These are phyloP conservation scores for Vanderwaltozyma tropicalis DNA, from an alignment of 805 yeast genomes.

Conservation along the genomic window DNA sequence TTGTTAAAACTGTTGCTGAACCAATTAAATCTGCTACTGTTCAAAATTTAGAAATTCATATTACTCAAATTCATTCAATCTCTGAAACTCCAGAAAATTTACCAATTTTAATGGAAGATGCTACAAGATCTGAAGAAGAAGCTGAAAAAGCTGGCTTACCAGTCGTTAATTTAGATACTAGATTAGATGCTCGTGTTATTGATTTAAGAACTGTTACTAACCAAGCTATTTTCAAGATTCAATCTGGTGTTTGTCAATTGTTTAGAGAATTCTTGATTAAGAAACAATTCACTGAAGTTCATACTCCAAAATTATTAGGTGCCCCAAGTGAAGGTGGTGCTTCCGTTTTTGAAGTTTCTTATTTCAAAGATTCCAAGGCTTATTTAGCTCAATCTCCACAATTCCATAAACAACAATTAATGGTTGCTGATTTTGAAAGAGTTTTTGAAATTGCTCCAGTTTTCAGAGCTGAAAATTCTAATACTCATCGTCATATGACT, in stretches of 20 bases:
- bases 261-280: constrained; percentile 77
- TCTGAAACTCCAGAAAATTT: constrained; percentile 85
- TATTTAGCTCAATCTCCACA: constrained; percentile 97
- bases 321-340: constrained; percentile 98
- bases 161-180: constrained; percentile 89
- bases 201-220: constrained; percentile 95
- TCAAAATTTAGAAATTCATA: constrained; percentile 78
- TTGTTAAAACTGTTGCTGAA: constrained; percentile 73
- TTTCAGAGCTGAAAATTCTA: constrained; percentile 97
- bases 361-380: constrained; percentile 78
- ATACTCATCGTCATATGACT: constrained; percentile 98
- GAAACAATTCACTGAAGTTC: constrained; percentile 77
- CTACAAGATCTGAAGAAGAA: constrained; percentile 86
- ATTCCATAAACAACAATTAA: constrained; percentile 93
- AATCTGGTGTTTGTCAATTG: constrained; percentile 76
- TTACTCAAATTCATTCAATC: constrained; percentile 62
- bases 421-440: constrained; percentile 94
- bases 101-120: constrained; percentile 94
- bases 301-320: constrained; percentile 90
- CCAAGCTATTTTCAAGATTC: constrained; percentile 93
- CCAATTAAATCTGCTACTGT: constrained; percentile 83
- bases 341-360: constrained; percentile 85
- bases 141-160: constrained; percentile 89
- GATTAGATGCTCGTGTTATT: constrained; percentile 89
- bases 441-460: constrained; percentile 97